Percentiles rank a stretch among this genome's conserved stretches.
Evolutionary conservation across 2,329 filamentous ascomycete species (phyloP).

Genomic region (Cladosporium sp.): DNA sequence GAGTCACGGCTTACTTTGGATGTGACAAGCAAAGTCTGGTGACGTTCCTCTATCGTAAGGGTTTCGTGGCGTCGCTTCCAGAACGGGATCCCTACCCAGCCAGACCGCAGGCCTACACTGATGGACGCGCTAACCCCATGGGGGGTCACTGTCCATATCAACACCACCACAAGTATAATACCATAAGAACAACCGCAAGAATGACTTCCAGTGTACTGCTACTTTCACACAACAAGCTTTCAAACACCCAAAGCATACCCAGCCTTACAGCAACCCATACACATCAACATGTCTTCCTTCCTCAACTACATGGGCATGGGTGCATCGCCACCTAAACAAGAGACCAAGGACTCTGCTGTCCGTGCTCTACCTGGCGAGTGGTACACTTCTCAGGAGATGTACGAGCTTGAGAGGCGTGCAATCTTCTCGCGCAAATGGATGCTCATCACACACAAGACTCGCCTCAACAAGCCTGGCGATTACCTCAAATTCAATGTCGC

Average conservation of each 20-base stretch:
- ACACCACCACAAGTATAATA: constrained; percentile 13
- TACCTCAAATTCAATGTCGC: constrained; percentile 58
- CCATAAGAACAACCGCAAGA: neutral
- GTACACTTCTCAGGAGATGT: constrained; percentile 57
- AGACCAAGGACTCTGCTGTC: constrained; percentile 36
- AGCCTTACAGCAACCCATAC: constrained; percentile 7
- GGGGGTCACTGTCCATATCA: constrained; percentile 17
- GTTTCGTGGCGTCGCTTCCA: constrained; percentile 13
- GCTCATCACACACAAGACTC: constrained; percentile 55
- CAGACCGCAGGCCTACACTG: neutral
- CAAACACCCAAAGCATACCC: neutral
- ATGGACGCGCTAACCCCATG: constrained; percentile 19
- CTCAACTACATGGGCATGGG: constrained; percentile 42
- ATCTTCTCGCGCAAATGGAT: constrained; percentile 61
- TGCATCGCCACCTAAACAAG: constrained; percentile 21
- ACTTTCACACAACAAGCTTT: constrained; percentile 9
- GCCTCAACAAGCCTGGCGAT: constrained; percentile 55
- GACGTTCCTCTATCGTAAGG: constrained; percentile 18
- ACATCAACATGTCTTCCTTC: constrained; percentile 12
- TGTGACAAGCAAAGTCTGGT: neutral
- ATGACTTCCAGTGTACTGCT: constrained; percentile 12
- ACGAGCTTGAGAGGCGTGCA: constrained; percentile 57
- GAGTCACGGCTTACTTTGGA: neutral
- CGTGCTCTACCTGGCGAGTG: constrained; percentile 53
- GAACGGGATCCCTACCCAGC: constrained; percentile 17